Evolutionary conservation across 495 filamentous ascomycete genomes (phyloP).

Genomic region (Sabuloglossum arenarium): DNA sequence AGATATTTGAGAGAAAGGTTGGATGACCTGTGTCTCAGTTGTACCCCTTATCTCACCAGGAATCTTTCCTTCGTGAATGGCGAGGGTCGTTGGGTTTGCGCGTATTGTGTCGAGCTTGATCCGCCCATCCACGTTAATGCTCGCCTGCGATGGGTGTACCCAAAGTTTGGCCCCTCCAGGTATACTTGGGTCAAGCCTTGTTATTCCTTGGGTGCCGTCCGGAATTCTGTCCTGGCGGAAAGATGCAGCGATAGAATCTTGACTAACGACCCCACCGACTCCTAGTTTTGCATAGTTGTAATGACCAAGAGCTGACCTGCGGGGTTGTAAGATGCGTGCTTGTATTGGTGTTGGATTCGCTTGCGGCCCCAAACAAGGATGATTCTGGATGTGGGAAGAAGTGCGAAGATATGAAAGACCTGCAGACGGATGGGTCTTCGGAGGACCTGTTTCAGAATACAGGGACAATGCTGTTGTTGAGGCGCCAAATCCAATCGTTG

Average conservation of each 20-base stretch:
- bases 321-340: slow-evolving; percentile 43
- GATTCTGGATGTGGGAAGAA: slow-evolving; percentile 46
- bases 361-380: slow-evolving; percentile 67
- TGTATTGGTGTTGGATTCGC: slow-evolving; percentile 35
- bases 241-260: slow-evolving; percentile 18
- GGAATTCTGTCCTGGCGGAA: slow-evolving; percentile 3
- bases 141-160: slow-evolving; percentile 33
- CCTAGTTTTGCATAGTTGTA: slow-evolving; percentile 22
- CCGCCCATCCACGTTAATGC: slow-evolving; percentile 36
- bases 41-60: slow-evolving; percentile 15
- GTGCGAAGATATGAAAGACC: slow-evolving; percentile 54
- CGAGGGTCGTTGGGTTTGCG: slow-evolving; percentile 22
- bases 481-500: not conserved
- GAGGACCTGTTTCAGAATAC: slow-evolving; percentile 42
- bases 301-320: not conserved
- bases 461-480: slow-evolving; percentile 11
- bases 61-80: slow-evolving; percentile 23
- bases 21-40: slow-evolving; percentile 12
- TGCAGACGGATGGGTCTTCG: slow-evolving; percentile 76
- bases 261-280: slow-evolving; percentile 28
- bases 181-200: slow-evolving; percentile 33
- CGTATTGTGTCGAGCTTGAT: slow-evolving; percentile 29
- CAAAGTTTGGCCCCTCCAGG: slow-evolving; percentile 46
- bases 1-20: slow-evolving; percentile 10
- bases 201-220: slow-evolving; percentile 16